Percentiles rank a stretch among this genome's conserved stretches.
Evolutionary conservation across 1,139 yeast species (phyloP).

Genomic region (Schizosaccharomyces versatilis): DNA sequence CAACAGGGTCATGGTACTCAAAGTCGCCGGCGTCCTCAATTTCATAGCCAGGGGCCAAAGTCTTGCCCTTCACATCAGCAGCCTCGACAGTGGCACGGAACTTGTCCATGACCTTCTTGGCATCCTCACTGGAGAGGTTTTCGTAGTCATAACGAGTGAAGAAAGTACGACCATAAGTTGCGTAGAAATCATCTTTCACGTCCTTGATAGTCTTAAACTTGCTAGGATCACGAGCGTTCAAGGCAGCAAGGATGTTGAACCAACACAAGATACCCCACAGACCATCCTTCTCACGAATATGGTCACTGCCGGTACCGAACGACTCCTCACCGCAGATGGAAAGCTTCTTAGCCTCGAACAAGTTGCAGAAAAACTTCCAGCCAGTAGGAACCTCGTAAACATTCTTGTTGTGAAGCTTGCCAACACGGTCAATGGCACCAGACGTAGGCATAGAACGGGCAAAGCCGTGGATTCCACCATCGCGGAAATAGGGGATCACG

Average conservation of each 20-base stretch:
- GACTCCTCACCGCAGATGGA: constrained; percentile 97
- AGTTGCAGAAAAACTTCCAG: constrained; percentile 92
- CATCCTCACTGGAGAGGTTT: constrained; percentile 55
- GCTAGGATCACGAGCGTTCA: constrained; percentile 28
- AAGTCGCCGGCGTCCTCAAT: constrained; percentile 70
- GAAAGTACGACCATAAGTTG: constrained; percentile 86
- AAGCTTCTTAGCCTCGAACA: constrained; percentile 77
- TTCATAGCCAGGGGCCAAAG: constrained; percentile 25
- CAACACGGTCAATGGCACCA: constrained; percentile 82
- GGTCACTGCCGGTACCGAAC: constrained; percentile 94
- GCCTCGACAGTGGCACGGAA: constrained; percentile 27
- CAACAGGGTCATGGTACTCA: constrained; percentile 70
- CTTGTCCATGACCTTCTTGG: constrained; percentile 40
- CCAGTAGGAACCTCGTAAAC: constrained; percentile 96
- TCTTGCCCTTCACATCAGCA: constrained; percentile 26
- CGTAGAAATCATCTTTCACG: constrained; percentile 77
- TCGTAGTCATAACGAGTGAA: constrained; percentile 93
- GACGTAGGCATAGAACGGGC: constrained; percentile 99
- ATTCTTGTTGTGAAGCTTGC: constrained; percentile 48
- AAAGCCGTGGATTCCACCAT: constrained; percentile 70
- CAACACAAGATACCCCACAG: constrained; percentile 95
- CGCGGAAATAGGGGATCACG: constrained; percentile 70
- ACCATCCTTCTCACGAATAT: constrained; percentile 93
- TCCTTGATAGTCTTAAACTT: constrained; percentile 42
- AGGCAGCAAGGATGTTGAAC: constrained; percentile 82